Percentiles rank a stretch among this genome's conserved stretches.
Evolutionary conservation across 164 flowering plant genomes (phyloP).

Genomic region (Protea cynaroides): DNA sequence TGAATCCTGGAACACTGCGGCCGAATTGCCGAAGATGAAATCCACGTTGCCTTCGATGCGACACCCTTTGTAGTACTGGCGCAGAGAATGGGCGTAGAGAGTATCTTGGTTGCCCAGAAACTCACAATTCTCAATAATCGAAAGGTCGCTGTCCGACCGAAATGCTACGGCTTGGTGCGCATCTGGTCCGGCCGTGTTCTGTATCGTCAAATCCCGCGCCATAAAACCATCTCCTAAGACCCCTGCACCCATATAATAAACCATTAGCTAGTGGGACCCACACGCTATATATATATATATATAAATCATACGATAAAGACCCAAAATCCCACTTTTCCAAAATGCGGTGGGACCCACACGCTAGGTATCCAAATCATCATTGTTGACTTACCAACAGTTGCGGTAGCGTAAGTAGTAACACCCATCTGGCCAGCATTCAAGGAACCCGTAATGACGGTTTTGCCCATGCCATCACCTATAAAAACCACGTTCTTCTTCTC

Average conservation of each 20-base stretch:
- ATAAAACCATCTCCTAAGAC: slow-evolving; percentile 3
- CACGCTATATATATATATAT: no score
- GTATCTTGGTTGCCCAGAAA: slow-evolving; percentile 44
- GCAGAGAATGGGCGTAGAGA: slow-evolving; percentile 26
- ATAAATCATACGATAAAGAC: no score
- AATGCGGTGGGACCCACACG: no score
- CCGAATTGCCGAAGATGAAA: slow-evolving; percentile 41
- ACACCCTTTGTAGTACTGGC: slow-evolving; percentile 42
- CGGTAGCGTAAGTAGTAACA: slow-evolving; percentile 59
- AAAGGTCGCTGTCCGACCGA: slow-evolving; percentile 27
- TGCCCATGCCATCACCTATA: slow-evolving; percentile 86
- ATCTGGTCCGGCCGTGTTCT: slow-evolving; percentile 3
- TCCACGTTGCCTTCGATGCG: slow-evolving; percentile 37
- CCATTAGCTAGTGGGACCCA: no score
- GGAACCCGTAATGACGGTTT: slow-evolving; percentile 81
- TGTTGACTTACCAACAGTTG: slow-evolving; percentile 76
- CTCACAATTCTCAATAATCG: slow-evolving; percentile 35
- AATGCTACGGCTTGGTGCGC: slow-evolving; percentile 32
- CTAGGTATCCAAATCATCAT: no score
- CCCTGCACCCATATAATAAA: background rate
- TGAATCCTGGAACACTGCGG: slow-evolving; percentile 40
- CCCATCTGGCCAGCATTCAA: slow-evolving; percentile 46
- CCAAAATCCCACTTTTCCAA: no score
- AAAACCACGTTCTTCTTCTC: slow-evolving; percentile 73
- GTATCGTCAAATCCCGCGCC: background rate